Evolutionary conservation across 495 filamentous ascomycete genomes (phyloP).

Genomic region (Echria macrotheca): DNA sequence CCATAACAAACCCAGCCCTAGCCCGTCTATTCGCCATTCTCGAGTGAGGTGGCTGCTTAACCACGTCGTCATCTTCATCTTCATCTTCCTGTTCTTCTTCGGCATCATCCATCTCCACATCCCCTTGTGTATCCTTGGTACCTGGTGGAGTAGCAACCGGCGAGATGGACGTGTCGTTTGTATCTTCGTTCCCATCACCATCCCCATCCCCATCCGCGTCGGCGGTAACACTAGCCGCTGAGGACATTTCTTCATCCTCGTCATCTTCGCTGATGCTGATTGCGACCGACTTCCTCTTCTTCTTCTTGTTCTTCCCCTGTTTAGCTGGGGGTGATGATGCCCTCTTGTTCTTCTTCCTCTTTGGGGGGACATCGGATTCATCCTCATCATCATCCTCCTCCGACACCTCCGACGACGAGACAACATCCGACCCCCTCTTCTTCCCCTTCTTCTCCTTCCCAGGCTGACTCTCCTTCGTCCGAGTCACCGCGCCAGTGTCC

Average conservation of each 20-base stretch:
- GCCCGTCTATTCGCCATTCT: conserved; percentile 32
- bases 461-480: no score
- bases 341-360: not conserved
- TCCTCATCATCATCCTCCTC: not conserved
- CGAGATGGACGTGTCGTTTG: conserved; percentile 26
- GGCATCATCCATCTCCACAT: conserved; percentile 5
- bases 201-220: not conserved
- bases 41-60: no score
- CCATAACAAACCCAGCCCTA: conserved; percentile 49
- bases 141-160: no score
- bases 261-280: conserved; percentile 12
- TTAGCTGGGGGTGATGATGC: not conserved
- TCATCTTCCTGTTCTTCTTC: conserved; percentile 22
- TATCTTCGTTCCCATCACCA: conserved; percentile 17
- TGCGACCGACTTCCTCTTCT: conserved; percentile 31
- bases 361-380: no score
- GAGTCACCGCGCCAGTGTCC: not conserved
- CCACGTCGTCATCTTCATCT: conserved; percentile 35
- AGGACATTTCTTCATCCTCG: not conserved
- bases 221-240: not conserved
- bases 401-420: not conserved
- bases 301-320: conserved; percentile 35
- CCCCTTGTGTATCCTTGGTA: no score
- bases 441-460: not conserved
- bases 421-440: not conserved